phyloP scores from a whole-genome alignment of 1,284 basidiomycete species.

The Omphalotus olearius region DNA sequence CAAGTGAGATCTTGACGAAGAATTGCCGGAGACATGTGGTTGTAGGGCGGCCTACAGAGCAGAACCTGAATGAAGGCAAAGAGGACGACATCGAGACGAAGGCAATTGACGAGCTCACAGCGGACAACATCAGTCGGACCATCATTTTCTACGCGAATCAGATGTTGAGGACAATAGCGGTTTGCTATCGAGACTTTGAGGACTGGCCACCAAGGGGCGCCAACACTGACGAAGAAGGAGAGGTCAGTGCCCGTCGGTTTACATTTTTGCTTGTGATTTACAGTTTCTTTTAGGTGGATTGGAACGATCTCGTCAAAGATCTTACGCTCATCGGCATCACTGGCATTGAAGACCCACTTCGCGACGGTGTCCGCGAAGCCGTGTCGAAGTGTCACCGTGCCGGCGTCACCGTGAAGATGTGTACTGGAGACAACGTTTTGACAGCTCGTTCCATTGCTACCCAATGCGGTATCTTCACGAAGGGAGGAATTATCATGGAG shows the following conservation, averaged over 20 bases:
- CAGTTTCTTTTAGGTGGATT: slow-evolving; percentile 54
- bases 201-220: slow-evolving; percentile 76
- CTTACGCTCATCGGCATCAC: slow-evolving; percentile 85
- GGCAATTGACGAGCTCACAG: slow-evolving; percentile 59
- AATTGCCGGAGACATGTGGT: slow-evolving; percentile 72
- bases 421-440: slow-evolving; percentile 95
- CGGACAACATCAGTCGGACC: slow-evolving; percentile 81
- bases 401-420: slow-evolving; percentile 98
- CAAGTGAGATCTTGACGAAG: slow-evolving; percentile 87
- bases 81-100: slow-evolving; percentile 47
- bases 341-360: slow-evolving; percentile 95
- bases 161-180: slow-evolving; percentile 86
- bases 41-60: slow-evolving; percentile 37
- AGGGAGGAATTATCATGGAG: slow-evolving; percentile 95
- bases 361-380: slow-evolving; percentile 84
- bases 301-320: slow-evolving; percentile 66
- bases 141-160: slow-evolving; percentile 98
- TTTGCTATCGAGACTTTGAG: slow-evolving; percentile 89
- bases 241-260: slow-evolving; percentile 33
- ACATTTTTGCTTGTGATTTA: slow-evolving; percentile 9
- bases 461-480: slow-evolving; percentile 92
- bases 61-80: slow-evolving; percentile 15
- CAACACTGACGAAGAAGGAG: slow-evolving; percentile 43
- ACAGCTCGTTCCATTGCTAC: slow-evolving; percentile 91
- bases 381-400: slow-evolving; percentile 85